Conservation (phyloP, 257 asterid species). For the Primulina tabacum region DNA sequence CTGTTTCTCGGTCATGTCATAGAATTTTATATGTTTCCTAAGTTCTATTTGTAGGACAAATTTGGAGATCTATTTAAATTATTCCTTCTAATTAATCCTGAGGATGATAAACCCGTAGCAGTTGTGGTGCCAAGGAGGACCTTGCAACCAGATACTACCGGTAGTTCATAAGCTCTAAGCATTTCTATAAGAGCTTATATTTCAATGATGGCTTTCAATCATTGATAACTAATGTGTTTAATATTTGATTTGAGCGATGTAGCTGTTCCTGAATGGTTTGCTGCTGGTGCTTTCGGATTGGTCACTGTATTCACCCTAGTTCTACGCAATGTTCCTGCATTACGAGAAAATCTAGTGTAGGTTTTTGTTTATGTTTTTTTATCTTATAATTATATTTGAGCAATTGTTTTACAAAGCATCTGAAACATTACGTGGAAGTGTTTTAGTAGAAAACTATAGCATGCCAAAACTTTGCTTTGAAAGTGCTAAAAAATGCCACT, state of each 20-base stretch:
- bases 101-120: conserved; percentile 95
- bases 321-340: conserved; percentile 86
- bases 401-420: not conserved
- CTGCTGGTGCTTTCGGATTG: conserved; percentile 92
- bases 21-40: conserved; percentile 25
- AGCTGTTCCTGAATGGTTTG: conserved; percentile 99
- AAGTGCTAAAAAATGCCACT: not conserved
- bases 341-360: conserved; percentile 76
- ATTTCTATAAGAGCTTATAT: not conserved
- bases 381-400: conserved; percentile 1
- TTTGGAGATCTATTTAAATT: conserved; percentile 78
- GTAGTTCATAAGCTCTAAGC: conserved; percentile 35
- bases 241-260: conserved; percentile 35
- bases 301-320: conserved; percentile 83
- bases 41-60: conserved; percentile 61
- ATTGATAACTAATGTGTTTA: conserved; percentile 9
- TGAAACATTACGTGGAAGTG: not conserved
- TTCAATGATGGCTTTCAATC: not conserved
- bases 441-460: not conserved
- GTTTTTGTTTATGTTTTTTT: conserved; percentile 27
- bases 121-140: conserved; percentile 90
- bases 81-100: conserved; percentile 86
- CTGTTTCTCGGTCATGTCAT: conserved; percentile 20
- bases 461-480: conserved; percentile 7
- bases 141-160: conserved; percentile 79